Evolutionary conservation across 2,329 filamentous ascomycete species (phyloP).

Genomic region (Clonostachys solani): DNA sequence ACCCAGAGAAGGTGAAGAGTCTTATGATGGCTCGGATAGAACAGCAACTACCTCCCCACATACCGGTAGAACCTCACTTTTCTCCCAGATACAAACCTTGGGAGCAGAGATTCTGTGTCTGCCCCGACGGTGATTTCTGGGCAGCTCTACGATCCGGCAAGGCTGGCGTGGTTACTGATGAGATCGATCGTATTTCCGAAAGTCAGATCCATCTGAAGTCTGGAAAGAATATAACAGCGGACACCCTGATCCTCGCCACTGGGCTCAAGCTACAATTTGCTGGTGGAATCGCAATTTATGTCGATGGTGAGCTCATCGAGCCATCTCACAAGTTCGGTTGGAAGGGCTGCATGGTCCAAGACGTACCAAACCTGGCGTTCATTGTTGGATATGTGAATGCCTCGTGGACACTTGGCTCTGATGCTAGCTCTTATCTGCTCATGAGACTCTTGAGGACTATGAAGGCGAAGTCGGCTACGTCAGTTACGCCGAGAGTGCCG

Average conservation of each 20-base stretch:
- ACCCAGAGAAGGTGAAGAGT: conserved; percentile 38
- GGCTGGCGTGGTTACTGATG: conserved; percentile 37
- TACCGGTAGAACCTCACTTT: conserved; percentile 55
- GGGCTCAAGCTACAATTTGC: conserved; percentile 54
- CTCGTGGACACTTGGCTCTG: conserved; percentile 60
- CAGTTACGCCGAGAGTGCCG: not conserved
- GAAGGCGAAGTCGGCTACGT: conserved; percentile 32
- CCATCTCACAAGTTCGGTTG: conserved; percentile 47
- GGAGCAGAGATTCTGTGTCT: conserved; percentile 72
- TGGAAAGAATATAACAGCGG: conserved; percentile 45
- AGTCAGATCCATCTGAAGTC: conserved; percentile 36
- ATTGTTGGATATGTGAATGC: conserved; percentile 61
- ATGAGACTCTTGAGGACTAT: conserved; percentile 49
- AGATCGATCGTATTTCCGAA: conserved; percentile 40
- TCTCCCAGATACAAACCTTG: conserved; percentile 58
- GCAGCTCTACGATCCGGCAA: conserved; percentile 31
- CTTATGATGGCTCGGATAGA: conserved; percentile 39
- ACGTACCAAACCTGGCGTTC: conserved; percentile 54
- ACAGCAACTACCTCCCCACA: conserved; percentile 41
- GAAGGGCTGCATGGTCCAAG: conserved; percentile 58
- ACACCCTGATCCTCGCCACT: conserved; percentile 64
- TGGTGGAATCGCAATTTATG: conserved; percentile 40
- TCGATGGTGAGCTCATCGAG: conserved; percentile 45
- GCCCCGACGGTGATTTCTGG: conserved; percentile 46
- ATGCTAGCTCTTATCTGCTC: conserved; percentile 31